Evolutionary conservation across 129 eudicot genomes (phyloP), one percentile per base, ranked within the genome.

Genomic region (Tagetes patula): DNA sequence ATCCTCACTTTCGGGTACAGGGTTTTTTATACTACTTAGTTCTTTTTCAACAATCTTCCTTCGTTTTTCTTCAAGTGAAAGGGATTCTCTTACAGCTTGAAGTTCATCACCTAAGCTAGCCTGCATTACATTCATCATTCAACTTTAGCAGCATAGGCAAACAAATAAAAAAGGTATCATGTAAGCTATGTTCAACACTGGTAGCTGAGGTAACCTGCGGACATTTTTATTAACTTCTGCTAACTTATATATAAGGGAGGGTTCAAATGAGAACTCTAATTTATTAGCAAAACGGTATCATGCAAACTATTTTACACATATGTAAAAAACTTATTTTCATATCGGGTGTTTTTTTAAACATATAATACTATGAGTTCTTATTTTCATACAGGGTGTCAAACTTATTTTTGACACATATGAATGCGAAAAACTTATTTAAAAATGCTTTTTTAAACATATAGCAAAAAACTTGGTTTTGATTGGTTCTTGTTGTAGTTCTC

Each of bases 31-130:
- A 70, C 73, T 84, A 41, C 61, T 67, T 34, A 90, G 75, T 78
- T 94, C 97, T 46, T 75, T 78, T 83, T 94, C 96, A 77, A 84
- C 84, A 7, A 82, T 84, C 83, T 84, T 86, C 70, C 96, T 84
- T 74, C 82, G 89, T 71, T 80, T 90, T 83, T 87, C 97, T 80
- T 94, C 97, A 30, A 75, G 72, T 64, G 79, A 60, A 72, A 90
- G 88, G 43, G 74, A 71, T 77, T 86, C 84, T 76, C 77, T 86
- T 42, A 85, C 78, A 32, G 82, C 70, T n/a, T 72, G 78, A 85
- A 90, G 85, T 79, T 89, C 92, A 49, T 74, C 80, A n/a, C 73
- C 67, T 47, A 90, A 62, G 58, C 38, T 79, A 63, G 56, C 87
- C 98, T 93, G 68, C 37, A 50, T 39, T 67, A 47, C 45, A 75